Evolutionary conservation across 2,329 filamentous ascomycete genomes (phyloP).

Genomic region (Phialophora verrucosa): DNA sequence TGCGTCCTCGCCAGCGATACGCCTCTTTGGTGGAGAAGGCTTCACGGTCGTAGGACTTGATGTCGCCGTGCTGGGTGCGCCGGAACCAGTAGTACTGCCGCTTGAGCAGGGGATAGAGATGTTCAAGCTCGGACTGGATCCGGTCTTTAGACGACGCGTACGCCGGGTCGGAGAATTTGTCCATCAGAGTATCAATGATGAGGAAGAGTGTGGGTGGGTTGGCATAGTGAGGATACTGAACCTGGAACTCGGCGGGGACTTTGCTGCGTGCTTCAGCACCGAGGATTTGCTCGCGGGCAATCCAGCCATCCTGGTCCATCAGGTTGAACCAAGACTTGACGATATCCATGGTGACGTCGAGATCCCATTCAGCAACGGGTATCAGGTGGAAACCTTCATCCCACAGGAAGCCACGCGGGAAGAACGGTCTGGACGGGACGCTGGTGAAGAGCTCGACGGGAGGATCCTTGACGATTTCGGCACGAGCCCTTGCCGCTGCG

Average conservation of each 20-base stretch:
- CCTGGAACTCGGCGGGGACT: constrained; percentile 88
- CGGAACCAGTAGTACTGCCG: constrained; percentile 95
- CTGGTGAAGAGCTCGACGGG: constrained; percentile 89
- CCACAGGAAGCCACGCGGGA: constrained; percentile 95
- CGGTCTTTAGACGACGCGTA: constrained; percentile 39
- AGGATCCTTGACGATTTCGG: constrained; percentile 73
- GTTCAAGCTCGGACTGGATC: constrained; percentile 58
- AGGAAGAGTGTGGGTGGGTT: constrained; percentile 96
- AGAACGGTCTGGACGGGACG: constrained; percentile 92
- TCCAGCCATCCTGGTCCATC: constrained; percentile 98
- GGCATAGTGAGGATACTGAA: constrained; percentile 95
- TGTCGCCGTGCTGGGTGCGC: constrained; percentile 84
- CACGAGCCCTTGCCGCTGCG: constrained; percentile 74
- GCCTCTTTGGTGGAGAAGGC: constrained; percentile 89
- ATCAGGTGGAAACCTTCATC: constrained; percentile 96
- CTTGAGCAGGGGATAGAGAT: constrained; percentile 83
- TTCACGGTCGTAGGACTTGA: constrained; percentile 88
- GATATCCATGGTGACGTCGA: constrained; percentile 83
- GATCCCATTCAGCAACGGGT: constrained; percentile 91
- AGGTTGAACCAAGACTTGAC: constrained; percentile 94
- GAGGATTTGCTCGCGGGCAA: constrained; percentile 92
- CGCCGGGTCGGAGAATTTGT: constrained; percentile 64
- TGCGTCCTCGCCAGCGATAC: constrained; percentile 93
- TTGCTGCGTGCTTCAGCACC: constrained; percentile 91
- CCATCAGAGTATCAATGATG: constrained; percentile 81